Evolutionary conservation across 257 asterid species (phyloP).

Genomic region (Parsonsia alboflavescens): DNA sequence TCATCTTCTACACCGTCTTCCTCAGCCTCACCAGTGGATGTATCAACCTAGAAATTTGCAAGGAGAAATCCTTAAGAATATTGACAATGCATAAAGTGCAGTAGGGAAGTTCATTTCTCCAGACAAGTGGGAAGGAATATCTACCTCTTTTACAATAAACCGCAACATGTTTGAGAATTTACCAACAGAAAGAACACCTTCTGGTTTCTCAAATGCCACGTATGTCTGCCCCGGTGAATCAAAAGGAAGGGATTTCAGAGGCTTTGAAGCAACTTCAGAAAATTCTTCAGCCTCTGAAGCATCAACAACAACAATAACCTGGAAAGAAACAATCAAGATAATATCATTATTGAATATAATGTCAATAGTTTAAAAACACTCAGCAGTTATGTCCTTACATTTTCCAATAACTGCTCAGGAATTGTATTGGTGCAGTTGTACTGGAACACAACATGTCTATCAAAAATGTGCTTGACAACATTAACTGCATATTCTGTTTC

Average conservation of each 20-base stretch:
- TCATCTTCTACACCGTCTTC: constrained; percentile 99
- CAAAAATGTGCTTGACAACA: constrained; percentile 94
- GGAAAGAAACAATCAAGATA: constrained; percentile 22
- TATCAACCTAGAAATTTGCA: constrained; percentile 55
- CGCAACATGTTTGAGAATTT: constrained; percentile 79
- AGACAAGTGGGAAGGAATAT: constrained; percentile 3
- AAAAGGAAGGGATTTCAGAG: constrained; percentile 75
- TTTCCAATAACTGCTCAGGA: constrained; percentile 88
- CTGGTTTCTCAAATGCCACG: constrained; percentile 95
- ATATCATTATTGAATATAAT: constrained; percentile 12
- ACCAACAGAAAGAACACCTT: constrained; percentile 84
- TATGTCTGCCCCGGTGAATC: constrained; percentile 90
- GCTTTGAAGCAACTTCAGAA: constrained; percentile 78
- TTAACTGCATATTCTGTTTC: constrained; percentile 98
- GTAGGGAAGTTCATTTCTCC: neutral
- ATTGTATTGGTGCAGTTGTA: constrained; percentile 97
- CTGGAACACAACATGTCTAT: constrained; percentile 84
- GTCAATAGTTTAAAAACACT: neutral
- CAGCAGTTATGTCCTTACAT: constrained; percentile 39
- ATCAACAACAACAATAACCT: constrained; percentile 93
- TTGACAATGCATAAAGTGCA: neutral
- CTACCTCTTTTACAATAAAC: constrained; percentile 93
- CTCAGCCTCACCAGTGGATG: constrained; percentile 93
- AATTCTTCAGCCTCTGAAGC: constrained; percentile 97
- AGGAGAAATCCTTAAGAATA: neutral